A percentile compares a stretch with the other conserved stretches of the same genome.
Evolutionary conservation across 2,329 filamentous ascomycete genomes (phyloP).

Genomic region (Aspergillus japonicus): DNA sequence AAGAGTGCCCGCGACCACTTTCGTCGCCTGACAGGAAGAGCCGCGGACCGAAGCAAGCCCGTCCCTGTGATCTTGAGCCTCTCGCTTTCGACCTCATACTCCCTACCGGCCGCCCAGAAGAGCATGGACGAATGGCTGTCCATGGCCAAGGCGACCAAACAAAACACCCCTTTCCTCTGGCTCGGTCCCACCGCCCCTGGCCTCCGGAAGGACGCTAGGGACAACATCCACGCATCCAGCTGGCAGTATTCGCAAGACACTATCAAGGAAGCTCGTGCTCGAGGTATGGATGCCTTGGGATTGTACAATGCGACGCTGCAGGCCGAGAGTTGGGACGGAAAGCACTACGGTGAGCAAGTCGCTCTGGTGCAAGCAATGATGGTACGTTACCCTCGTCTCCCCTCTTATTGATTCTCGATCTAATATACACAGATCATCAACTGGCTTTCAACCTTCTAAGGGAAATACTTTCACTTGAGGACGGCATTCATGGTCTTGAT

Average conservation of each 20-base stretch:
- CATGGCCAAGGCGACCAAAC: conserved; percentile 34
- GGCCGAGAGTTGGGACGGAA: conserved; percentile 40
- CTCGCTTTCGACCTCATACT: conserved; percentile 33
- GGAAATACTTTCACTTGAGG: too few species aligned
- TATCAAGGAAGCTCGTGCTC: conserved; percentile 30
- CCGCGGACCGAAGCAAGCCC: conserved; percentile 36
- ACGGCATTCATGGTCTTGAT: neutral
- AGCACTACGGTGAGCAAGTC: conserved; percentile 40
- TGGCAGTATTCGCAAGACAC: conserved; percentile 44
- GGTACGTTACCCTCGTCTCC: conserved; percentile 26
- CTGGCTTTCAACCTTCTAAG: conserved; percentile 22
- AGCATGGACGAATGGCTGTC: conserved; percentile 44
- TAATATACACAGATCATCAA: conserved; percentile 21
- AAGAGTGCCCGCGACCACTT: conserved; percentile 30
- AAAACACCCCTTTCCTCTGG: conserved; percentile 46
- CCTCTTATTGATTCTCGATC: conserved; percentile 8
- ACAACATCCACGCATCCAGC: conserved; percentile 33
- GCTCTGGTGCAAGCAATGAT: conserved; percentile 47
- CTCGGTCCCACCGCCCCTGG: conserved; percentile 42
- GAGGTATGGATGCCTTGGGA: conserved; percentile 42
- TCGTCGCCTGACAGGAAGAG: conserved; percentile 29
- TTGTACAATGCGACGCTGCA: conserved; percentile 48
- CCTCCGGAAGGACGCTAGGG: conserved; percentile 32
- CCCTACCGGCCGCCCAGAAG: conserved; percentile 27
- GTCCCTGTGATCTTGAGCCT: conserved; percentile 44